Evolutionary conservation across 331 rosid species (phyloP).

Genomic region (Erythrophleum ivorense): DNA sequence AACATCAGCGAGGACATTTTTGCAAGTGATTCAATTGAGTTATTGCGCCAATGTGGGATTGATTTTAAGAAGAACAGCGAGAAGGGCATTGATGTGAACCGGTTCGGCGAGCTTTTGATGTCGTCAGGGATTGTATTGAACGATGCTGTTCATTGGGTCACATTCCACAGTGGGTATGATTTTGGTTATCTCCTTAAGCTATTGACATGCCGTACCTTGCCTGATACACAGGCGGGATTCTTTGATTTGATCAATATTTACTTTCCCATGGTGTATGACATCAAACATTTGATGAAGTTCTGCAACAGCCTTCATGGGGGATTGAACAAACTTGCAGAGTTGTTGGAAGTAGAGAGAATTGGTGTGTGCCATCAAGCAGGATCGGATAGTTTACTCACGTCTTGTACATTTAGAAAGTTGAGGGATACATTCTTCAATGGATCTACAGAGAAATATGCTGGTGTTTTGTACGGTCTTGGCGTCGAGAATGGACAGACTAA

Average conservation of each 20-base stretch:
- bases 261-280: conserved; percentile 68
- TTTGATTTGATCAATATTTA: conserved; percentile 62
- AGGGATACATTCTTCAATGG: conserved; percentile 71
- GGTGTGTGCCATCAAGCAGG: conserved; percentile 83
- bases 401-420: conserved; percentile 65
- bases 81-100: conserved; percentile 67
- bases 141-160: conserved; percentile 60
- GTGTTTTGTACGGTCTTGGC: conserved; percentile 74
- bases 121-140: conserved; percentile 68
- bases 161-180: conserved; percentile 75
- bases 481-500: conserved; percentile 66
- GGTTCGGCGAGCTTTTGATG: conserved; percentile 77
- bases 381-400: conserved; percentile 71
- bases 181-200: conserved; percentile 74
- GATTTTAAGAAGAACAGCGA: conserved; percentile 75
- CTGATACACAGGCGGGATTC: conserved; percentile 59
- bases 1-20: conserved; percentile 62
- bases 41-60: conserved; percentile 69
- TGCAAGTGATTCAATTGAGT: conserved; percentile 68
- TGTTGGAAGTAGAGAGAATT: conserved; percentile 71
- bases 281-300: conserved; percentile 79
- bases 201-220: conserved; percentile 63
- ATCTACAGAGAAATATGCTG: conserved; percentile 65
- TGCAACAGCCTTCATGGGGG: conserved; percentile 83
- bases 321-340: conserved; percentile 72